A percentile compares a stretch with the other conserved stretches of the same genome.
Conservation (phyloP, 306 rosid species). For the Quercus berberidifolia region DNA sequence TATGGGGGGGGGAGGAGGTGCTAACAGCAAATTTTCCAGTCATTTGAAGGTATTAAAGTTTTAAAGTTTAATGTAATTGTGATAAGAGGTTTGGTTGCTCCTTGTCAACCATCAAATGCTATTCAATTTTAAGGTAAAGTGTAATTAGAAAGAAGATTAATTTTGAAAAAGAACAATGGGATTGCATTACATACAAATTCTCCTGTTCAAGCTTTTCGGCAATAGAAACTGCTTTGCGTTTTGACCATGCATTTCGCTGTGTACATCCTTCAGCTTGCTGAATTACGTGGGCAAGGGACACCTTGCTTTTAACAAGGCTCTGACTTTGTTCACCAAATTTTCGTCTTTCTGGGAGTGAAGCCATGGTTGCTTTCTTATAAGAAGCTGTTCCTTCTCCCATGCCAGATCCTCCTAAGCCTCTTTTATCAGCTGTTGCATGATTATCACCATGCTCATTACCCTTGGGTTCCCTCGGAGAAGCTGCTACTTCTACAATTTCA, state of each 20-base stretch:
- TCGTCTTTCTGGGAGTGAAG: slow-evolving; percentile 41
- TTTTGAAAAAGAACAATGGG: slow-evolving; percentile 12
- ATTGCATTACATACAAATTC: slow-evolving; percentile 64
- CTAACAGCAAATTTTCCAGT: neutral
- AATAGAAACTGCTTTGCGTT: slow-evolving; percentile 89
- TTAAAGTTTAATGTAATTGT: neutral
- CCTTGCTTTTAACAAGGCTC: slow-evolving; percentile 88
- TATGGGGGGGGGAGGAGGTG: neutral
- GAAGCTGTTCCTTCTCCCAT: slow-evolving; percentile 42
- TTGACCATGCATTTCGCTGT: slow-evolving; percentile 76
- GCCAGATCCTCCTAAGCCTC: slow-evolving; percentile 34
- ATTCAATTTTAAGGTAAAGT: neutral
- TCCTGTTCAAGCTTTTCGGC: slow-evolving; percentile 99
- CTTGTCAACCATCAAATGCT: neutral
- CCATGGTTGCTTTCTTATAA: slow-evolving; percentile 36
- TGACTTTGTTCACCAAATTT: slow-evolving; percentile 54
- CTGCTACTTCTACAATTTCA: slow-evolving; percentile 78
- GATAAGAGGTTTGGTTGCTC: slow-evolving; percentile 1
- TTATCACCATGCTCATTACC: slow-evolving; percentile 33
- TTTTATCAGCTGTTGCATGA: slow-evolving; percentile 35
- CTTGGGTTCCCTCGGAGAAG: slow-evolving; percentile 53
- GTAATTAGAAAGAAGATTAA: neutral
- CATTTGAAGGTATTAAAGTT: neutral
- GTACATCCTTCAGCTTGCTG: slow-evolving; percentile 90
- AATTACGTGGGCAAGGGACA: slow-evolving; percentile 97